phyloP scores from a whole-genome alignment of 2,329 filamentous ascomycete genomes.

The Aspergillus uvarum region DNA sequence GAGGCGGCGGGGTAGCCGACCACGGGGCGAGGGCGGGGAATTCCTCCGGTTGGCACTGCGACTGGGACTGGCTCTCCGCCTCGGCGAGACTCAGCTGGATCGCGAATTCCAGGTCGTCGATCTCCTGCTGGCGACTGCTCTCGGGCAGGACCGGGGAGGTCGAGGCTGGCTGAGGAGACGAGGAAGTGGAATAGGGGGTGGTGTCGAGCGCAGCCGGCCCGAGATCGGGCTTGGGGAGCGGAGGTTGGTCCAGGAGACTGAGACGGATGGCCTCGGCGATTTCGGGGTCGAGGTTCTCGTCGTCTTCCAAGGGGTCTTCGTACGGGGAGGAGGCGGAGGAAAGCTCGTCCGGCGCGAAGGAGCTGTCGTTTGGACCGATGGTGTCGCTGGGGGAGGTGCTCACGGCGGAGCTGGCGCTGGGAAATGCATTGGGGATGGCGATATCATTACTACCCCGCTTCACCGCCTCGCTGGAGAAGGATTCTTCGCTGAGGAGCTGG shows the following conservation, averaged over 20 bases:
- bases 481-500: conserved; percentile 61
- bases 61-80: conserved; percentile 54
- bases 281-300: conserved; percentile 54
- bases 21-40: conserved; percentile 23
- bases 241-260: conserved; percentile 42
- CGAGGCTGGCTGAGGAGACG: conserved; percentile 18
- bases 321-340: conserved; percentile 40
- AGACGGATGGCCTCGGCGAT: conserved; percentile 64
- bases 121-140: conserved; percentile 47
- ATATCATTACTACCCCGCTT: conserved; percentile 44
- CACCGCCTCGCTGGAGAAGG: conserved; percentile 50
- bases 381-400: conserved; percentile 42
- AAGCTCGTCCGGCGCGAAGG: conserved; percentile 29
- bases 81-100: conserved; percentile 63
- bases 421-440: background rate
- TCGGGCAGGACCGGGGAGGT: conserved; percentile 24
- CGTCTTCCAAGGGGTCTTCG: conserved; percentile 44
- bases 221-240: conserved; percentile 23
- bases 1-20: conserved; percentile 15
- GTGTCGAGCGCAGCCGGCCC: conserved; percentile 38
- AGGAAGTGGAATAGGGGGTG: conserved; percentile 16
- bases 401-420: conserved; percentile 37
- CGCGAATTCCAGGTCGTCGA: conserved; percentile 61
- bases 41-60: conserved; percentile 24
- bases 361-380: conserved; percentile 33